phyloP scores from a whole-genome alignment of 495 filamentous ascomycete species.

The Hyaloscypha finlandica region DNA sequence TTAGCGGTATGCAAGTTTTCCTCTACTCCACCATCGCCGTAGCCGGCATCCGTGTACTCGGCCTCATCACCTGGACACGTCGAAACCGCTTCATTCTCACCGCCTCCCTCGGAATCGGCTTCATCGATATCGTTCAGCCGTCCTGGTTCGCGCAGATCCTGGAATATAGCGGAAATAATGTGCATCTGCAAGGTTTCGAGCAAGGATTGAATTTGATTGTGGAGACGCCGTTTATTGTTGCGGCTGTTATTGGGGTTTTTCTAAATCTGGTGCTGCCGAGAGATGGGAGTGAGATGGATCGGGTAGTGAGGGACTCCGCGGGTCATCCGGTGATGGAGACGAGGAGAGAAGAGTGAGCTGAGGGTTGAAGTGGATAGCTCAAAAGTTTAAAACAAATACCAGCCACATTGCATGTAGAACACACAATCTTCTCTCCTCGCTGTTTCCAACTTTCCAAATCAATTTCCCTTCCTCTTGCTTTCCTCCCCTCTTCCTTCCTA shows the following conservation, averaged over 20 bases:
- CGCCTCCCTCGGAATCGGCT: slow-evolving; percentile 38
- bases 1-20: slow-evolving; percentile 46
- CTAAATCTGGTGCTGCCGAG: slow-evolving; percentile 39
- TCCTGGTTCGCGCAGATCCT: slow-evolving; percentile 37
- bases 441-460: too few species aligned
- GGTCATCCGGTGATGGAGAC: slow-evolving; percentile 10
- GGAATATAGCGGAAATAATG: slow-evolving; percentile 27
- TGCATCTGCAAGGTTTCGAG: slow-evolving; percentile 36
- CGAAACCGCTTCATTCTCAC: slow-evolving; percentile 43
- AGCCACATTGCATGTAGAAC: too few species aligned
- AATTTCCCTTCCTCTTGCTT: too few species aligned
- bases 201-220: slow-evolving; percentile 39
- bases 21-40: slow-evolving; percentile 43
- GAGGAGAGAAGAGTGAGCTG: background rate
- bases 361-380: too few species aligned
- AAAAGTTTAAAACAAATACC: too few species aligned
- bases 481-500: too few species aligned
- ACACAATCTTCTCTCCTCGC: too few species aligned
- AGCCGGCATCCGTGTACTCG: slow-evolving; percentile 40
- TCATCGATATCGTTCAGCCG: slow-evolving; percentile 43
- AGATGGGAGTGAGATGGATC: slow-evolving; percentile 26
- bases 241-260: slow-evolving; percentile 41
- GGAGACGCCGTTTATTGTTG: slow-evolving; percentile 42
- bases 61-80: slow-evolving; percentile 38
- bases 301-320: slow-evolving; percentile 17